phyloP scores from a whole-genome alignment of 257 asterid genomes.

The Vinca minor region DNA sequence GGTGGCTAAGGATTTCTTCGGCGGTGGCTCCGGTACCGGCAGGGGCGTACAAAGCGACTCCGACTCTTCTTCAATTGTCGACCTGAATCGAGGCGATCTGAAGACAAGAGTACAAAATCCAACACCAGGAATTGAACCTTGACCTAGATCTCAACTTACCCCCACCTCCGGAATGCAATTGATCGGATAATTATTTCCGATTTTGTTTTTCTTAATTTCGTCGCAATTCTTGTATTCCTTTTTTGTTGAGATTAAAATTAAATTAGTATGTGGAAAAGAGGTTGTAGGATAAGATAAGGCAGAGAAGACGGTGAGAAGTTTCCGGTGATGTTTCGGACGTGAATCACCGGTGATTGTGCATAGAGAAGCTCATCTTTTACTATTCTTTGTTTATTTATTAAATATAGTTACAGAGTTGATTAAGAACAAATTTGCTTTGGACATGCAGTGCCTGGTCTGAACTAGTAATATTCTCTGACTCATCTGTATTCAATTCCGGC shows the following conservation, averaged over 20 bases:
- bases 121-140: background rate
- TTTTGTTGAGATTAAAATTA: background rate
- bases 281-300: slow-evolving; percentile 9
- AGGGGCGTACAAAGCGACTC: slow-evolving; percentile 16
- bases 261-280: background rate
- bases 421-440: no score
- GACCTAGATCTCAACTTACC: slow-evolving; percentile 24
- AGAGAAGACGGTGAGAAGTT: slow-evolving; percentile 9
- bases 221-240: background rate
- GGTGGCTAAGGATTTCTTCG: slow-evolving; percentile 11
- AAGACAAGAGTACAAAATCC: slow-evolving; percentile 14
- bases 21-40: slow-evolving; percentile 10
- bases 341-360: slow-evolving; percentile 21
- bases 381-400: no score
- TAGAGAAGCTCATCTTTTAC: slow-evolving; percentile 5
- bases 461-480: no score
- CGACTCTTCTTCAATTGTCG: slow-evolving; percentile 21
- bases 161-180: slow-evolving; percentile 20
- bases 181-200: slow-evolving; percentile 4
- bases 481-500: no score
- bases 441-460: no score
- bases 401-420: no score
- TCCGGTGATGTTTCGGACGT: slow-evolving; percentile 13
- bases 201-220: background rate
- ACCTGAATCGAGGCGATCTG: slow-evolving; percentile 18